Evolutionary conservation across 768 basidiomycete species (phyloP), one percentile per base, ranked within the genome.

Genomic region (Dacryopinax primogenitus): DNA sequence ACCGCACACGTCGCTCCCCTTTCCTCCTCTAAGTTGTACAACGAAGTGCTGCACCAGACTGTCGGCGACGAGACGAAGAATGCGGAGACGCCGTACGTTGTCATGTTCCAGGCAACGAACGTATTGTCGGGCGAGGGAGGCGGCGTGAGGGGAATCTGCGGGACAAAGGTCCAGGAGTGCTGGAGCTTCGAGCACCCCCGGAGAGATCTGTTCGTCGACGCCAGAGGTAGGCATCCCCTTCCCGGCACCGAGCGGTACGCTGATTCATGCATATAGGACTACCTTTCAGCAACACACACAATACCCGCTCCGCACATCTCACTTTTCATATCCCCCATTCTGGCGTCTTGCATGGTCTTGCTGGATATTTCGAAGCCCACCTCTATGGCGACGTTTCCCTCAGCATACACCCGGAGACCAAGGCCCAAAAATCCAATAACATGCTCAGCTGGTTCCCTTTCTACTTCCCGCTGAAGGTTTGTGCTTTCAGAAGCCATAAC

Each of bases 391-490:
- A 87, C 67, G 80, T 98, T 23, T 91, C 92, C 0, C 77, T 97
- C 28, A 96, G 91, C 71, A 97, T 96, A 41, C 95, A 98, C 72
- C 96, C 96, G 0, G 83, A 89, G 63, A 84, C 86, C 61, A 91
- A 88, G 72, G 87, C 91, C 30, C 80, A 83, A 51, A 80, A 94
- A 64, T 93, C 92, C 7, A 93, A 90, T 70, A 87, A 98, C 70
- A 99, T 99, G 96, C 79, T 98, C 70, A 97, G 94, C 72, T 99
- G 96, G 96, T 99, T 99, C 77, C 96, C 96, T 0, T 76, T 97
- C 21, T 96, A 92, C 77, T 95, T 99, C 76, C 96, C 96, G 1
- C 84, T 98, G 73, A 88, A 85, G 76, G 93, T 88, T 66, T 33
- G 83, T 74, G 9, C 62, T 36, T n/a, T 66, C 66, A 64, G 23